Base-by-base conservation (phyloP, 345 rosid genomes). In the Carallia brachiata region DNA sequence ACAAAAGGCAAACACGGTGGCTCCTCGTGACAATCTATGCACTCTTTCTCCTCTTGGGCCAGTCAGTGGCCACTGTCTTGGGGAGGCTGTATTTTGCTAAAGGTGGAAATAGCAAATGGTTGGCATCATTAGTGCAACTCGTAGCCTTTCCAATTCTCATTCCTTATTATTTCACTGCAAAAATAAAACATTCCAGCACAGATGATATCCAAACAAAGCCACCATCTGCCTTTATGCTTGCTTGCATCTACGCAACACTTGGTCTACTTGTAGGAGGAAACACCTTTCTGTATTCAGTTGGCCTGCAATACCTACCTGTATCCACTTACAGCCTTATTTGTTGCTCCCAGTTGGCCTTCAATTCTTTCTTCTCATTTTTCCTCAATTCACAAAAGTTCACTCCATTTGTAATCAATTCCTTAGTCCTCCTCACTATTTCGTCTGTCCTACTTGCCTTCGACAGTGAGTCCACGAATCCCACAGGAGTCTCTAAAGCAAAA, bases 41-140 rank as follows among this genome's bases (percentile, higher is more conserved):
- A 30, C 31, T 80, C 53, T 78, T 66, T 27, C 75, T 83, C 48
- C 85, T 88, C 66, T 12, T 70, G 0, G 85, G 86, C 63, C 86
- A 84, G 65, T 47, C 89, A 5, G 62, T 58, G 9, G 79, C 86
- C 1, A 71, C 78, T 1, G 63, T 88, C 57, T 61, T 86, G 27
- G 89, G 87, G 7, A 81, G 86, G 61, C 74, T 81, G 5, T 88
- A 88, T 75, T 86, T 53, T 53, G 77, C 75, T 58, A 80, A 77
- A 44, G 85, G 91, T 27, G 88, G 89, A 6, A 81, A 70, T 31
- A 82, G 87, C 80, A 75, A 66, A 72, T 87, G 88, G 87, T 55
- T 87, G 74, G 83, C 77, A 70, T 67, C 90, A 30, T 76, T 84
- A 0, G 74, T 78, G 4, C 91, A 85, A 54, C 67, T 67, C 16